phyloP scores from a whole-genome alignment of 1,284 basidiomycete genomes.

The Kwoniella shivajii region DNA sequence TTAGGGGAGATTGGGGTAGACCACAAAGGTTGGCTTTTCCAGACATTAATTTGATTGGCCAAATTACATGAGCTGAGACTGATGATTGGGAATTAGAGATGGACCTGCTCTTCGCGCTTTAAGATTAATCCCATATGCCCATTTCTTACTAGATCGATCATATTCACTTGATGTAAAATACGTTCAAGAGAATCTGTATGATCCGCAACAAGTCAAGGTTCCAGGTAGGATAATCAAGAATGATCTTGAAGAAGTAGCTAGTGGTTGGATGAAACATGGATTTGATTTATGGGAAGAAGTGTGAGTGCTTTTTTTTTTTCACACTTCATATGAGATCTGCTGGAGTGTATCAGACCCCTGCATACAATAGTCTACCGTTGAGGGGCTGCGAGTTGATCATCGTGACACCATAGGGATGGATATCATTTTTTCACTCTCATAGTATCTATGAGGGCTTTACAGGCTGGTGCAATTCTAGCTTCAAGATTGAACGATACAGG shows the following conservation, averaged over 20 bases:
- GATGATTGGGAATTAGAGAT: constrained; percentile 35
- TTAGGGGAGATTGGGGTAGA: constrained; percentile 55
- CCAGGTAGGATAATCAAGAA: constrained; percentile 55
- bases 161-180: constrained; percentile 43
- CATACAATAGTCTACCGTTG: too few species aligned
- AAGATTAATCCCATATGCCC: constrained; percentile 54
- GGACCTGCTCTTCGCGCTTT: constrained; percentile 58
- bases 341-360: too few species aligned
- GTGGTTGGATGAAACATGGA: constrained; percentile 45
- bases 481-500: constrained; percentile 41
- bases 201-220: constrained; percentile 22
- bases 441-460: constrained; percentile 49
- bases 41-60: too few species aligned
- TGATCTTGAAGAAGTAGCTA: constrained; percentile 58
- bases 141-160: constrained; percentile 52
- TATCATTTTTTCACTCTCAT: constrained; percentile 57
- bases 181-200: constrained; percentile 51
- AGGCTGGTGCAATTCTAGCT: constrained; percentile 53
- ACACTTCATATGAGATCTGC: too few species aligned
- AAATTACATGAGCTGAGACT: not conserved
- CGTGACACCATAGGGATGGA: too few species aligned
- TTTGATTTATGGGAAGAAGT: constrained; percentile 56
- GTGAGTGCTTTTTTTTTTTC: constrained; percentile 23
- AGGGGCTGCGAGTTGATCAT: too few species aligned
- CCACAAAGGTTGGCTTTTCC: constrained; percentile 51